These are phyloP conservation scores for Zelopaecilomyces penicillatus DNA, from an alignment of 2,329 filamentous ascomycete genomes.

Conservation along the genomic window DNA sequence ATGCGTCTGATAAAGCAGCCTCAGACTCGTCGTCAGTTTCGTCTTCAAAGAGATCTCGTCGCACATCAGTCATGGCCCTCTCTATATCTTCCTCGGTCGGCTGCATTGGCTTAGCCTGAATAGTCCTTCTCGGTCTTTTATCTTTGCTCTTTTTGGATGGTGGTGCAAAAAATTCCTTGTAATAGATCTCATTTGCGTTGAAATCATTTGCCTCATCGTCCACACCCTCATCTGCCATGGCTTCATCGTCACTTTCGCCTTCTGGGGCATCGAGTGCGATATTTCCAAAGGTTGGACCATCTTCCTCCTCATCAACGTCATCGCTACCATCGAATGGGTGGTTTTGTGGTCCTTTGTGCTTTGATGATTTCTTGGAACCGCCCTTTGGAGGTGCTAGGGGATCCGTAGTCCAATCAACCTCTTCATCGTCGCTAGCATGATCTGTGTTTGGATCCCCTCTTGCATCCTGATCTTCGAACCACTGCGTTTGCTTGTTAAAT, in stretches of 20 bases:
- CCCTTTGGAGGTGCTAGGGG: slow-evolving; percentile 44
- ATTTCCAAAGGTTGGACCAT: slow-evolving; percentile 76
- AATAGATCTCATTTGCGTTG: slow-evolving; percentile 84
- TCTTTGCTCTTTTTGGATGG: slow-evolving; percentile 62
- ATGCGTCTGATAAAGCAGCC: slow-evolving; percentile 56
- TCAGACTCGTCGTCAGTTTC: slow-evolving; percentile 59
- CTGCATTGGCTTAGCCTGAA: slow-evolving; percentile 30
- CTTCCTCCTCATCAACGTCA: slow-evolving; percentile 61
- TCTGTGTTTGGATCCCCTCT: slow-evolving; percentile 68
- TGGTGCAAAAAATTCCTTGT: slow-evolving; percentile 89
- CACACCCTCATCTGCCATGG: slow-evolving; percentile 42
- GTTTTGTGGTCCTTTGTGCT: slow-evolving; percentile 22
- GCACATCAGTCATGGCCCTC: slow-evolving; percentile 77
- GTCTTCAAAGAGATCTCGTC: slow-evolving; percentile 85
- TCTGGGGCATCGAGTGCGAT: slow-evolving; percentile 65
- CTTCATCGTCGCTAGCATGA: slow-evolving; percentile 71
- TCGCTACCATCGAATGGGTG: slow-evolving; percentile 27
- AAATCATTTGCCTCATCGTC: slow-evolving; percentile 50
- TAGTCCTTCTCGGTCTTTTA: slow-evolving; percentile 39
- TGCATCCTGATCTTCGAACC: slow-evolving; percentile 78
- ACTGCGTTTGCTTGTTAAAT: slow-evolving; percentile 90
- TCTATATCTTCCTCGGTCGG: slow-evolving; percentile 61
- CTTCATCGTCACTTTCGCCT: slow-evolving; percentile 59
- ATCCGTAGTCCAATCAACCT: slow-evolving; percentile 80
- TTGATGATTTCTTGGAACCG: slow-evolving; percentile 16